Evolutionary conservation across 2,329 filamentous ascomycete genomes (phyloP), one percentile per base, ranked within the genome.

Genomic region (Mycosphaerella arachidis): DNA sequence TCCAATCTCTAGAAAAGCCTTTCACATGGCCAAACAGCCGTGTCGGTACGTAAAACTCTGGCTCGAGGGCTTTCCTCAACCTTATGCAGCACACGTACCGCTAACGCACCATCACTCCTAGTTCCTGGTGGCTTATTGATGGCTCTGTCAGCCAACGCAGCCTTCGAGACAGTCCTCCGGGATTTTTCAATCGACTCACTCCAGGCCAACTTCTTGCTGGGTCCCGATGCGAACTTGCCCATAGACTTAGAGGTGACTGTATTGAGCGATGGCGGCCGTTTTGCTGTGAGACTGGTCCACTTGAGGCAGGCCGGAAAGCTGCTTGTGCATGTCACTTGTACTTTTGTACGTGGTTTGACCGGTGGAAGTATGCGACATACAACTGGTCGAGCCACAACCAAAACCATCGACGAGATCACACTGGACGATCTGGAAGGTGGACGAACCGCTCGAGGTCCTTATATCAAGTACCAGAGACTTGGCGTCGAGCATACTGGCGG

Each of bases 401-500:
- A 58, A 7, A 48, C n/a, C 0, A 31, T 62, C 3, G 53, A 59
- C 16, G 29, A 51, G 3, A 62, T 66, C 46, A 62, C 59, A 10
- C 37, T 66, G 12, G 63, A 63, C 27, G 63, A 66, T 24, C 59
- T 66, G 3, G 63, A 61, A 29, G 37, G 31, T 13, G 56, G 52
- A 1, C 20, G 55, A 2, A 50, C 40, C 16, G 56, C 58, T n/a
- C 35, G 40, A 20, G 63, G 63, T 8, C 61, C 61, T 16, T 61
- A 55, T 51, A 57, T 65, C 55, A 55, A 60, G 12, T 63, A 58
- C 46, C 63, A 65, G 37, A 37, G 63, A 16, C 59, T 65, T 7
- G 48, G 58, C 5, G 46, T 65, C n/a, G 51, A 27, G 10, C 35
- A 56, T 13, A 52, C 51, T n/a, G 46, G 46, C 3, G 20, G 27